These are phyloP conservation scores for Globisporangium uncinulatum DNA, from an alignment of 352 stramenopile species.

Conservation along the genomic window DNA sequence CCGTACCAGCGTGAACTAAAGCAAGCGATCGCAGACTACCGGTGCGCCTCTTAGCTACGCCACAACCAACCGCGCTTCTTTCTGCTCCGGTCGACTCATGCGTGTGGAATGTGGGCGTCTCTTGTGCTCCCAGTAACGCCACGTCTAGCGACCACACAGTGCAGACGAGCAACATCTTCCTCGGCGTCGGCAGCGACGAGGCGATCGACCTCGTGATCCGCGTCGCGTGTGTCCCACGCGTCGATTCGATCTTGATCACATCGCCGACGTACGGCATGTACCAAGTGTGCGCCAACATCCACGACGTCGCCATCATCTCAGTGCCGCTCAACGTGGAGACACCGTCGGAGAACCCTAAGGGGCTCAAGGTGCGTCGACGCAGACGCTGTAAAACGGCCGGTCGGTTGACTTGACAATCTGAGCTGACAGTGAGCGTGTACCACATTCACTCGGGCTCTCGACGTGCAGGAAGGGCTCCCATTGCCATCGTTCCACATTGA, in stretches of 20 bases:
- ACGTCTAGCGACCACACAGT: slow-evolving; percentile 49
- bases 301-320: slow-evolving; percentile 94
- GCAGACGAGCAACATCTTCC: slow-evolving; percentile 92
- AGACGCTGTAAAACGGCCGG: no score
- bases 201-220: slow-evolving; percentile 98
- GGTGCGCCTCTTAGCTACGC: slow-evolving; percentile 21
- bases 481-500: slow-evolving; percentile 82
- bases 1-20: slow-evolving; percentile 95
- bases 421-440: not conserved
- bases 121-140: slow-evolving; percentile 39
- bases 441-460: not conserved
- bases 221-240: slow-evolving; percentile 92
- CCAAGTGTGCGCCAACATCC: slow-evolving; percentile 97
- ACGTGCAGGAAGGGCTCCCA: slow-evolving; percentile 25
- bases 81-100: no score
- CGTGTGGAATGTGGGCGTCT: not conserved
- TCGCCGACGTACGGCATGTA: slow-evolving; percentile 99
- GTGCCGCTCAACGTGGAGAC: slow-evolving; percentile 87
- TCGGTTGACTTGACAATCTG: not conserved
- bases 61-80: no score
- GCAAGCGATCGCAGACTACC: slow-evolving; percentile 79
- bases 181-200: slow-evolving; percentile 98
- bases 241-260: slow-evolving; percentile 95
- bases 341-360: slow-evolving; percentile 50
- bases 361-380: slow-evolving; percentile 35